Evolutionary conservation across 2,329 filamentous ascomycete genomes (phyloP), one percentile per base, ranked within the genome.

Genomic region (Fusarium poae): DNA sequence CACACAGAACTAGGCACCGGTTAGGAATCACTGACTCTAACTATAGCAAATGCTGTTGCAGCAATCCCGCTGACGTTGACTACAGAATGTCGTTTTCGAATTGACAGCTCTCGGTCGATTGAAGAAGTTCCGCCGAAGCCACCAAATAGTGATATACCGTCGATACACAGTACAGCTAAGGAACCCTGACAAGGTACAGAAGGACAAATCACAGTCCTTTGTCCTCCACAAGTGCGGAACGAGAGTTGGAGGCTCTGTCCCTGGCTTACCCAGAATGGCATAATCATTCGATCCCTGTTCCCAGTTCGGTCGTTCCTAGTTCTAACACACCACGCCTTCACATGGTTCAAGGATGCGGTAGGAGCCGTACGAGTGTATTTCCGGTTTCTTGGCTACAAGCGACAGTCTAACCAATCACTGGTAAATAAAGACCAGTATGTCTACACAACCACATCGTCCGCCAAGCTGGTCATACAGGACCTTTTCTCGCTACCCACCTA

Each of bases 401-500:
- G 57, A 29, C n/a, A 39, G 18, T 56, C 44, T 35, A 53, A 32
- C 50, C 56, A 70, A 48, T 55, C 39, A 16, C 43, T 40, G 20
- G 34, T 18, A 35, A 51, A 12, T 48, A 42, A 29, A 43, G 21
- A 40, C 56, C 50, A 48, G 43, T 49, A 64, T 57, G 34, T 54
- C 49, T 35, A 46, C 34, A 53, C 56, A 56, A 46, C 29, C 53
- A 62, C 46, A 35, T 52, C 49, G 42, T 45, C 39, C 40, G 27
- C 15, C 23, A 61, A 44, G 52, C 55, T 45, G 59, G 54, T 46
- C 52, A 37, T 57, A 48, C 54, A 48, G 37, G 56, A 54, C 29
- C 32, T 12, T 39, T 27, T 57, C 25, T 45, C 27, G 45, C 21
- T 43, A 11, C 29, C 43, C 37, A 46, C 52, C 77, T 71, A 88